Evolutionary conservation across 805 yeast species (phyloP).

Genomic region (Candida nemodendra): DNA sequence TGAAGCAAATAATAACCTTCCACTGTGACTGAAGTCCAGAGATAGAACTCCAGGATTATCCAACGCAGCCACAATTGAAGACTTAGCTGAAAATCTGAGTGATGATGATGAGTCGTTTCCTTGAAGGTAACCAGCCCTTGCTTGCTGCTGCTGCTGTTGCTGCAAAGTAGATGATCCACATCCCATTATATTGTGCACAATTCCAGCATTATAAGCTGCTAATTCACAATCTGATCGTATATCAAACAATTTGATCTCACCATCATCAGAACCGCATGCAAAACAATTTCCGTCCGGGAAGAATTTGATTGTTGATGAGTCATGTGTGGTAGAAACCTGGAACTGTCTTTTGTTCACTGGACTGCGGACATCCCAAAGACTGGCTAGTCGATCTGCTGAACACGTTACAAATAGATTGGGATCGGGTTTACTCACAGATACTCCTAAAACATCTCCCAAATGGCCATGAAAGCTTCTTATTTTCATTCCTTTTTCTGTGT

Average conservation of each 20-base stretch:
- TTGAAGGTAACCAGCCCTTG: slow-evolving; percentile 5
- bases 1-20: slow-evolving; percentile 70
- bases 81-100: slow-evolving; percentile 16
- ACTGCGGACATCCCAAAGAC: slow-evolving; percentile 64
- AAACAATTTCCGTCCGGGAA: slow-evolving; percentile 73
- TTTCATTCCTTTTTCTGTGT: slow-evolving; percentile 57
- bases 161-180: slow-evolving; percentile 7
- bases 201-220: slow-evolving; percentile 38
- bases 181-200: slow-evolving; percentile 10
- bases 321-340: slow-evolving; percentile 53
- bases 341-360: slow-evolving; percentile 38
- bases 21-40: slow-evolving; percentile 69
- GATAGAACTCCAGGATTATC: slow-evolving; percentile 72
- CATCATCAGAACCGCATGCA: slow-evolving; percentile 79
- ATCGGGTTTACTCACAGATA: slow-evolving; percentile 33
- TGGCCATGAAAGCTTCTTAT: slow-evolving; percentile 61
- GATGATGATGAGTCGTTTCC: slow-evolving; percentile 25
- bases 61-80: slow-evolving; percentile 35
- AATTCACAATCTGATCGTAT: slow-evolving; percentile 73
- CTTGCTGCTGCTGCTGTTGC: slow-evolving; percentile 9
- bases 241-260: slow-evolving; percentile 67
- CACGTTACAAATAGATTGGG: slow-evolving; percentile 53
- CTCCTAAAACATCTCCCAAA: slow-evolving; percentile 65
- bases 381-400: slow-evolving; percentile 65
- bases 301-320: slow-evolving; percentile 59